Evolutionary conservation across 2,329 filamentous ascomycete genomes (phyloP), one percentile per base, ranked within the genome.

Genomic region (Uncinocarpus reesii): DNA sequence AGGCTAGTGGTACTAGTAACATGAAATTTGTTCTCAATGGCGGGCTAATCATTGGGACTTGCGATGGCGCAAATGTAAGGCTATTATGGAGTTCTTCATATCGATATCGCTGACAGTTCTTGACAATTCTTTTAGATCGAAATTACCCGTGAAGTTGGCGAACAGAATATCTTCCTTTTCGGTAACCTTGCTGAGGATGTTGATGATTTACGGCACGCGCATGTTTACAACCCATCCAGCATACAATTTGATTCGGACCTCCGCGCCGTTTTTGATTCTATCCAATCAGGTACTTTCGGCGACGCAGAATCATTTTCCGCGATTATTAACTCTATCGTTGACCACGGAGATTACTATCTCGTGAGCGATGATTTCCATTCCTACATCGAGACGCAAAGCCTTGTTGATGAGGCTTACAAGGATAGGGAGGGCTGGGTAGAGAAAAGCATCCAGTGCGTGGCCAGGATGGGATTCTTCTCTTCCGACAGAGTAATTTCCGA

Each of bases 21-120:
- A 98, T 98, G 92, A 98, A 98, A 70, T 98, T 98, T 66, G 92
- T 95, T 11, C 76, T 98, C 61, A 98, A 96, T 60, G 92, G 92
- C 55, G 92, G 92, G 55, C 74, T 98, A 53, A 94, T 98, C 61
- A 98, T 98, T 58, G 92, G 92, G 58, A 98, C 92, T 16, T 95
- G 90, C 64, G 92, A 98, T 61, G 92, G 92, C 63, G 92, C 92
- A 54, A 98, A 98, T 62, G 87, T 92, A 75, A 76, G 83, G 74
- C 10, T 35, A 42, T 36, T 35, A 3, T 26, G 18, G 20, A 26
- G 18, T 40, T 7, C 45, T 41, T 37, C 42, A 8, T 10, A 5
- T 32, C 28, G 13, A 24, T 28, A 20, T 31, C 6, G 44, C 49
- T 45, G 44, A 53, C 32, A 24, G n/a, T n/a, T n/a, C n/a, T n/a